Evolutionary conservation across 148 eudicot genomes (phyloP).

Genomic region (Polygonum aviculare): DNA sequence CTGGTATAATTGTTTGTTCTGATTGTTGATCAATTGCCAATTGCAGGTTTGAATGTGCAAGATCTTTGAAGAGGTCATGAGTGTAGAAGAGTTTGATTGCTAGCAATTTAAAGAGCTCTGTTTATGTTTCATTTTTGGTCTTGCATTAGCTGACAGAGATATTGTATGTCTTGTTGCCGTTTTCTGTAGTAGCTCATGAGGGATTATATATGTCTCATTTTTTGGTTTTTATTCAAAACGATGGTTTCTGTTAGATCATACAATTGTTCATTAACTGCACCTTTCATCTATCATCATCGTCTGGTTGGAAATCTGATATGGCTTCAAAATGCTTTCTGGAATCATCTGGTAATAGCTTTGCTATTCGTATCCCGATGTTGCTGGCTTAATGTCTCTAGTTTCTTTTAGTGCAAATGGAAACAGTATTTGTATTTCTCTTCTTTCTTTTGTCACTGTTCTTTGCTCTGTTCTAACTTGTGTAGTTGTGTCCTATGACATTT

Average conservation of each 20-base stretch:
- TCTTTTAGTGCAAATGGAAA: too few relatives aligned
- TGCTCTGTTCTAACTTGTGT: too few relatives aligned
- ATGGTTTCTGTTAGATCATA: not conserved
- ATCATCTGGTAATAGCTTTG: too few relatives aligned
- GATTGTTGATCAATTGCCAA: not conserved
- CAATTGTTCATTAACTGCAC: not conserved
- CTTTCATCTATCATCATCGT: not conserved
- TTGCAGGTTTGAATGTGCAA: conserved; percentile 24
- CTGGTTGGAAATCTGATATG: not conserved
- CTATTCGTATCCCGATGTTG: too few relatives aligned
- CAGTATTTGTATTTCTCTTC: too few relatives aligned
- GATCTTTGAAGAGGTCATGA: conserved; percentile 17
- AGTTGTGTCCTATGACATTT: too few relatives aligned
- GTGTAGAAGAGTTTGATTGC: not conserved
- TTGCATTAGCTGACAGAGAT: not conserved
- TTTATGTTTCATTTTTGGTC: not conserved
- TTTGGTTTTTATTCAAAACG: not conserved
- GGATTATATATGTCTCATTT: not conserved
- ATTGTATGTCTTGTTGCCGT: not conserved
- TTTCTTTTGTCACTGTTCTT: too few relatives aligned
- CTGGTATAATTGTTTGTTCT: not conserved
- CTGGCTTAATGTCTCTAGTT: too few relatives aligned
- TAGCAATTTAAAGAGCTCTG: not conserved
- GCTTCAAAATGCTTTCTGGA: not conserved
- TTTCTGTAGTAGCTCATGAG: not conserved